phyloP scores from a whole-genome alignment of 2,329 filamentous ascomycete species.

The Dactylellina leptospora region DNA sequence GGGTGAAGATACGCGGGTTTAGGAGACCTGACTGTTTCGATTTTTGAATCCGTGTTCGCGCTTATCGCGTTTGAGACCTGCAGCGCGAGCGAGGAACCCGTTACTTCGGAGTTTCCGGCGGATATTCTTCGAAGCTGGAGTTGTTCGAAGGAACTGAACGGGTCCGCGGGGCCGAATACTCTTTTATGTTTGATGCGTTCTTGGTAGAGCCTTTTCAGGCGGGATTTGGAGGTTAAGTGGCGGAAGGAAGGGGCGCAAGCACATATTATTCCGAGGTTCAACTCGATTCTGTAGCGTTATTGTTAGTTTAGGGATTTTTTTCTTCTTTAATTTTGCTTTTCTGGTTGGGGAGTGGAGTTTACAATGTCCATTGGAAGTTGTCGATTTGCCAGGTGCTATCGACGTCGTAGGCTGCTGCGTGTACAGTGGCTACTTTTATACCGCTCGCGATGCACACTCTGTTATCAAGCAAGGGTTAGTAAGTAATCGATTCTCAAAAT shows the following conservation, averaged over 20 bases:
- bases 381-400: slow-evolving; percentile 41
- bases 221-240: slow-evolving; percentile 27
- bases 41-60: not conserved
- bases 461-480: not conserved
- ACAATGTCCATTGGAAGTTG: slow-evolving; percentile 47
- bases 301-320: not conserved
- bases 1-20: slow-evolving; percentile 5
- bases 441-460: slow-evolving; percentile 41
- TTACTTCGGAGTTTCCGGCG: slow-evolving; percentile 5
- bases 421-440: slow-evolving; percentile 32
- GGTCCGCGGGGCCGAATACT: not conserved
- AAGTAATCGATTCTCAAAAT: too few species aligned
- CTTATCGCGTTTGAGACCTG: slow-evolving; percentile 8
- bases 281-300: slow-evolving; percentile 21
- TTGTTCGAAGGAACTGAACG: not conserved
- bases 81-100: slow-evolving; percentile 14
- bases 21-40: not conserved
- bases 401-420: slow-evolving; percentile 25
- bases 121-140: slow-evolving; percentile 15
- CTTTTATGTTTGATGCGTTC: slow-evolving; percentile 13
- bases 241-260: slow-evolving; percentile 36
- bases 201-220: slow-evolving; percentile 33
- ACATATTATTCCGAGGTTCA: slow-evolving; percentile 46
- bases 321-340: too few species aligned
- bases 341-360: not conserved